Conservation (phyloP, 2,329 filamentous ascomycete species). For the Alternaria brassicicola region DNA sequence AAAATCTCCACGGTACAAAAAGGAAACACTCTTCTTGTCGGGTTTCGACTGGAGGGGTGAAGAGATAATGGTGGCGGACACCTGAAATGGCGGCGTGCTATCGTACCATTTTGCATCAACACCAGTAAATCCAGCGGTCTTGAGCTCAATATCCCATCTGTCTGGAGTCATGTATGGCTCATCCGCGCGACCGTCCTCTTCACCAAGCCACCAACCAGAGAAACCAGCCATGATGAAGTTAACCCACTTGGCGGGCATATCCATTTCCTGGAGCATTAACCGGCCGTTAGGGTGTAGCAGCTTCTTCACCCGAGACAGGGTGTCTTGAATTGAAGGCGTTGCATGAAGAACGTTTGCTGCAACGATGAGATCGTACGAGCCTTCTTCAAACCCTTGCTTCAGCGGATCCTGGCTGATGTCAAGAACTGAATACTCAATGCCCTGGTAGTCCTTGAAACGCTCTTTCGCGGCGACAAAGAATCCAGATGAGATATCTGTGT, state of each 20-base stretch:
- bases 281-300: neutral
- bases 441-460: neutral
- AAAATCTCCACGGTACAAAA: neutral
- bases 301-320: neutral
- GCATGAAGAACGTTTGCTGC: neutral
- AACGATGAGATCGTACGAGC: neutral
- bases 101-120: constrained; percentile 19
- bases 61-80: neutral
- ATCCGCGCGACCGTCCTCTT: constrained; percentile 32
- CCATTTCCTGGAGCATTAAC: neutral
- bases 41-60: neutral
- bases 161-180: constrained; percentile 36
- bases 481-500: constrained; percentile 20
- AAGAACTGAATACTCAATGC: neutral
- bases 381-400: neutral
- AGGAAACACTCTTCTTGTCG: too few relatives aligned
- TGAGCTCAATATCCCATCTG: constrained; percentile 44
- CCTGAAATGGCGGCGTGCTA: neutral
- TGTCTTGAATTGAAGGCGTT: neutral
- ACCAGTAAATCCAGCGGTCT: constrained; percentile 38
- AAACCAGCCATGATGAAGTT: constrained; percentile 23
- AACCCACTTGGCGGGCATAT: neutral
- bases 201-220: constrained; percentile 29
- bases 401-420: neutral
- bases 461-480: constrained; percentile 10